Percentiles rank a stretch among this genome's conserved stretches.
Evolutionary conservation across 2,329 filamentous ascomycete genomes (phyloP).

Genomic region (Hirsutella thompsonii): DNA sequence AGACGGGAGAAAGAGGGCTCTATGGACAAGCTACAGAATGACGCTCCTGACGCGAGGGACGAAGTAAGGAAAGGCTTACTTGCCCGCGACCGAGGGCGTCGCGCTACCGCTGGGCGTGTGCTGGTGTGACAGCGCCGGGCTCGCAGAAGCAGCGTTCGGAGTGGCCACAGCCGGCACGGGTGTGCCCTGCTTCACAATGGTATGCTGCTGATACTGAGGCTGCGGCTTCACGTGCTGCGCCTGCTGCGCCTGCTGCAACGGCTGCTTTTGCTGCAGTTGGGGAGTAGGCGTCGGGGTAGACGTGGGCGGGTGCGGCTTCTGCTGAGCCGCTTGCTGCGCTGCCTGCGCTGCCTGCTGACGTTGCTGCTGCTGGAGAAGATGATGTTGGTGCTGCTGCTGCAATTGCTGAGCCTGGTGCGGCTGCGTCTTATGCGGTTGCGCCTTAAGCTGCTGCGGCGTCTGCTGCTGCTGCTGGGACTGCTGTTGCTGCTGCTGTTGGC

Average conservation of each 20-base stretch:
- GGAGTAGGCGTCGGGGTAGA: slow-evolving; percentile 5
- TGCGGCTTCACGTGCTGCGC: slow-evolving; percentile 8
- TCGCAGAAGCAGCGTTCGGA: slow-evolving; percentile 5
- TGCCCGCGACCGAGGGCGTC: slow-evolving; percentile 20
- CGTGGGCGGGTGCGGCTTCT: slow-evolving; percentile 5
- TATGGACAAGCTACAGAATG: no score
- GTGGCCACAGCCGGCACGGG: slow-evolving; percentile 1
- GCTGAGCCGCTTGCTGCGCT: slow-evolving; percentile 8
- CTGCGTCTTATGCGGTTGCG: slow-evolving; percentile 11
- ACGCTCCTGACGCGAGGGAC: neutral
- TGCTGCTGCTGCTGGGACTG: slow-evolving; percentile 12
- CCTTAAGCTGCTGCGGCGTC: neutral
- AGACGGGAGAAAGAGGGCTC: no score
- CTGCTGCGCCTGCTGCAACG: slow-evolving; percentile 4
- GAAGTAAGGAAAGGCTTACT: slow-evolving; percentile 4
- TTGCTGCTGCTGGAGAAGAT: slow-evolving; percentile 8
- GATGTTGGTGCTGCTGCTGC: neutral
- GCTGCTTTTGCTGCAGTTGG: slow-evolving; percentile 5
- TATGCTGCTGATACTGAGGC: slow-evolving; percentile 6
- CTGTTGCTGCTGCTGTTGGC: slow-evolving; percentile 40
- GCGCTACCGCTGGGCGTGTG: slow-evolving; percentile 26
- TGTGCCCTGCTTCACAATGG: neutral
- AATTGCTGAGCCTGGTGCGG: slow-evolving; percentile 16
- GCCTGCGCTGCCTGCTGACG: slow-evolving; percentile 6
- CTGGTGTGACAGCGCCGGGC: slow-evolving; percentile 12